phyloP scores from a whole-genome alignment of 108 stramenopile species.

The Fistulifera pelliculosa region DNA sequence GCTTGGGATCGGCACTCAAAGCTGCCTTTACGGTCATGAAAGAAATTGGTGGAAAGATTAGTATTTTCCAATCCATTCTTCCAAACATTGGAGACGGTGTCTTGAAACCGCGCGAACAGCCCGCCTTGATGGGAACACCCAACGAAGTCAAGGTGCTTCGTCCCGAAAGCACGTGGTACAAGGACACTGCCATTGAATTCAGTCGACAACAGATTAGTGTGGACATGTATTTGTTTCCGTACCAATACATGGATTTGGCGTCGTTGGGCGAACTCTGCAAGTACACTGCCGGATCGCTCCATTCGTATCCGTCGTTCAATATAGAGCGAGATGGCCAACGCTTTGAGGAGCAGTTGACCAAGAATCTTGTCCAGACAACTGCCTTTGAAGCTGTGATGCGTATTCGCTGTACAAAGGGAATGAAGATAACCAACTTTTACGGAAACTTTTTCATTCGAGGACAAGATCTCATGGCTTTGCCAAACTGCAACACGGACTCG shows the following conservation, averaged over 20 bases:
- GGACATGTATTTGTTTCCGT: slow-evolving; percentile 89
- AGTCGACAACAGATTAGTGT: slow-evolving; percentile 92
- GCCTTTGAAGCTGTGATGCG: slow-evolving; percentile 98
- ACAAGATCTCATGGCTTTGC: slow-evolving; percentile 93
- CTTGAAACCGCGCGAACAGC: slow-evolving; percentile 86
- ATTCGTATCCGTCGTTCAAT: slow-evolving; percentile 88
- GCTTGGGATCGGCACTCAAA: slow-evolving; percentile 90
- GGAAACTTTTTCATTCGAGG: slow-evolving; percentile 97
- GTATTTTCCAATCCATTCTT: slow-evolving; percentile 81
- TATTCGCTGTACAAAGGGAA: slow-evolving; percentile 91
- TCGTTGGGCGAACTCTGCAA: slow-evolving; percentile 79
- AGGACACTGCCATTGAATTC: slow-evolving; percentile 94
- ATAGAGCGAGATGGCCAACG: slow-evolving; percentile 62
- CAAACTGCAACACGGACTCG: slow-evolving; percentile 89
- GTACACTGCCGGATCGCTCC: slow-evolving; percentile 79
- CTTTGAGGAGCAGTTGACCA: slow-evolving; percentile 75
- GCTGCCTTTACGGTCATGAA: slow-evolving; percentile 94
- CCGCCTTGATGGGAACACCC: slow-evolving; percentile 86
- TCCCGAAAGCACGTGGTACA: slow-evolving; percentile 78
- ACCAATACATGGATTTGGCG: slow-evolving; percentile 90
- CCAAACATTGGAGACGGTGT: slow-evolving; percentile 90
- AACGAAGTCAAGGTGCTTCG: slow-evolving; percentile 86
- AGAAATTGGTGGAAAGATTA: slow-evolving; percentile 95
- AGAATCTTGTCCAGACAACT: slow-evolving; percentile 73
- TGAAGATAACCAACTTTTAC: slow-evolving; percentile 91